These are phyloP conservation scores for Yamadazyma jaroonii DNA, from an alignment of 1,139 yeast genomes.

Conservation along the genomic window DNA sequence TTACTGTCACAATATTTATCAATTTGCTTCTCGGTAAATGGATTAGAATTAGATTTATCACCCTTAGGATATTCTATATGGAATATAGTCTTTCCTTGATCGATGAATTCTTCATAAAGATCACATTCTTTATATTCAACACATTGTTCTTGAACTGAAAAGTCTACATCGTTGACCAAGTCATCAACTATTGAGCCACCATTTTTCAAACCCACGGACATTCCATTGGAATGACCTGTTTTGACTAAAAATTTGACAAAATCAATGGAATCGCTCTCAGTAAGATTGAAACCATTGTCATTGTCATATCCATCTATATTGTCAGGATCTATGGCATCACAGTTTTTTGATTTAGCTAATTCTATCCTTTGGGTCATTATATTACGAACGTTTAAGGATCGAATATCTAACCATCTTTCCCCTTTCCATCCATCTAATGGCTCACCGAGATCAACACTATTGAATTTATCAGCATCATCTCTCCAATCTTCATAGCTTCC, in stretches of 20 bases:
- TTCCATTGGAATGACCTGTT: slow-evolving; percentile 11
- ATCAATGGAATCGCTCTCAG: slow-evolving; percentile 16
- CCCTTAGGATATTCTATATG: slow-evolving; percentile 22
- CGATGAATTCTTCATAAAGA: slow-evolving; percentile 12
- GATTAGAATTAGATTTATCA: slow-evolving; percentile 8
- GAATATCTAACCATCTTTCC: slow-evolving; percentile 20
- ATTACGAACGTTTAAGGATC: slow-evolving; percentile 13
- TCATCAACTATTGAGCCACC: slow-evolving; percentile 17
- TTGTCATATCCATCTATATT: slow-evolving; percentile 22
- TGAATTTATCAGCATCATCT: slow-evolving; percentile 15
- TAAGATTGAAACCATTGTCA: slow-evolving; percentile 18
- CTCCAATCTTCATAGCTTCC: slow-evolving; percentile 25
- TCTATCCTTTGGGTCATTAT: slow-evolving; percentile 18
- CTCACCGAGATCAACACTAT: slow-evolving; percentile 16
- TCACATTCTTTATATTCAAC: slow-evolving; percentile 19
- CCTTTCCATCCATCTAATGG: slow-evolving; percentile 22
- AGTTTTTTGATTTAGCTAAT: slow-evolving; percentile 16
- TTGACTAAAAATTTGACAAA: slow-evolving; percentile 15
- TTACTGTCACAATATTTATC: slow-evolving; percentile 12
- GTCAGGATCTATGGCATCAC: slow-evolving; percentile 24
- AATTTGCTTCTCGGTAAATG: slow-evolving; percentile 6
- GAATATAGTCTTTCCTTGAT: slow-evolving; percentile 17
- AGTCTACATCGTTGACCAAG: slow-evolving; percentile 15
- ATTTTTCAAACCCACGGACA: slow-evolving; percentile 20
- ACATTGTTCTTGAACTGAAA: slow-evolving; percentile 21